phyloP scores from a whole-genome alignment of 768 basidiomycete species.

The Xerocomus spinulosus region DNA sequence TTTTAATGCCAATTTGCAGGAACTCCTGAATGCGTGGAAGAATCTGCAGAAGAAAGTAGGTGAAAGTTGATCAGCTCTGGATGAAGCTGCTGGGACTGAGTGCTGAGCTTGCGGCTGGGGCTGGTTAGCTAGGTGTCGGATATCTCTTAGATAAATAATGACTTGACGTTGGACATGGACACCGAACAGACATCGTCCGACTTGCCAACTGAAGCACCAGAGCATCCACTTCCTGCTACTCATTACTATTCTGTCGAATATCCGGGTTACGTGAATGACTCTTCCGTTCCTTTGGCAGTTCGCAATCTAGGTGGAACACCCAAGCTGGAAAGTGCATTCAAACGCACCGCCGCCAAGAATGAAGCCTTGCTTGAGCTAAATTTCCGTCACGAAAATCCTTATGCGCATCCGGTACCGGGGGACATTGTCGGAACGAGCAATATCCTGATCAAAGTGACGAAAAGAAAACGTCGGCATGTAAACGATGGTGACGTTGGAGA shows the following conservation, averaged over 20 bases:
- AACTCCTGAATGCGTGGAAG: slow-evolving; percentile 39
- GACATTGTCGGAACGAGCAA: slow-evolving; percentile 74
- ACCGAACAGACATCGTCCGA: slow-evolving; percentile 5
- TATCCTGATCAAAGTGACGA: slow-evolving; percentile 80
- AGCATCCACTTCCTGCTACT: slow-evolving; percentile 47
- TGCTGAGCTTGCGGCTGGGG: not conserved
- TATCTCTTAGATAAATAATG: too few species aligned
- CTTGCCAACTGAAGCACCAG: slow-evolving; percentile 32
- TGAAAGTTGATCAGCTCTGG: slow-evolving; percentile 8
- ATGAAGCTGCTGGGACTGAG: not conserved
- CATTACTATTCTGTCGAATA: slow-evolving; percentile 84
- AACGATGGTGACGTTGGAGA: slow-evolving; percentile 46
- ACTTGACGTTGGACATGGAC: too few species aligned
- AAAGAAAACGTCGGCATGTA: slow-evolving; percentile 52
- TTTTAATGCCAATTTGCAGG: slow-evolving; percentile 31
- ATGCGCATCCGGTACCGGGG: slow-evolving; percentile 80
- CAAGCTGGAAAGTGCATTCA: slow-evolving; percentile 73
- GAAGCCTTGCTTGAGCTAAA: slow-evolving; percentile 72
- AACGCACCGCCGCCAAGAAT: slow-evolving; percentile 54
- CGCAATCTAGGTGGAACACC: slow-evolving; percentile 65
- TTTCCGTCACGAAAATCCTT: slow-evolving; percentile 68
- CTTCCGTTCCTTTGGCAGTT: slow-evolving; percentile 60
- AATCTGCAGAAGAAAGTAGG: slow-evolving; percentile 31
- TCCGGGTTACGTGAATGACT: slow-evolving; percentile 72
- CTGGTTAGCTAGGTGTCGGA: not conserved